A percentile compares a stretch with the other conserved stretches of the same genome.
phyloP scores from a whole-genome alignment of 345 rosid species.

The Luvunga scandens region DNA sequence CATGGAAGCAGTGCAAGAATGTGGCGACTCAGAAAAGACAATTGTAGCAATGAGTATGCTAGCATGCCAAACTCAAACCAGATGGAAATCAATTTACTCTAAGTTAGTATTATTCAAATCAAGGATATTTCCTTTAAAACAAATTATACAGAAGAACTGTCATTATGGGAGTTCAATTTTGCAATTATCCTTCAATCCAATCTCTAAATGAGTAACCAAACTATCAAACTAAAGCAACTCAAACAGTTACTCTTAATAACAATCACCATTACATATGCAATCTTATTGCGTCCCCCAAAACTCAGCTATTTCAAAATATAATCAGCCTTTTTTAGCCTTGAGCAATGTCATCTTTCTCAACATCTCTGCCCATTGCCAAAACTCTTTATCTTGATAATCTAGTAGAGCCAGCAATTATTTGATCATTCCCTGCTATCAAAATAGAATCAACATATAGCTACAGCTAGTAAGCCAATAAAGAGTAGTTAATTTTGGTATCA shows the following conservation, averaged over 20 bases:
- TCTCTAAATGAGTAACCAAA: neutral
- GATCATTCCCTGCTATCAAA: neutral
- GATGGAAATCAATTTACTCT: neutral
- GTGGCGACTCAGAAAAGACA: neutral
- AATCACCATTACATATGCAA: neutral
- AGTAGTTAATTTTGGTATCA: neutral
- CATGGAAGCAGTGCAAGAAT: neutral
- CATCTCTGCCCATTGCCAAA: neutral
- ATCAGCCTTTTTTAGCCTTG: neutral
- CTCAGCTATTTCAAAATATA: neutral
- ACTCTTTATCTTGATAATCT: neutral
- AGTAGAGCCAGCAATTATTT: neutral
- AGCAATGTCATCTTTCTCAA: neutral
- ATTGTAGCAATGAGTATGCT: neutral
- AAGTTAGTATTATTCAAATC: neutral
- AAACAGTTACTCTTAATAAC: neutral
- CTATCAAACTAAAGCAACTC: neutral
- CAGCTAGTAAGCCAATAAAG: conserved; percentile 6
- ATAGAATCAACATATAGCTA: neutral
- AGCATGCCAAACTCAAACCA: neutral
- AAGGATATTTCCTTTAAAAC: neutral
- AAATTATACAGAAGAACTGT: neutral
- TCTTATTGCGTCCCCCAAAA: neutral
- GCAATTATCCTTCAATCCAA: neutral
- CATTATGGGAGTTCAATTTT: neutral